phyloP scores from a whole-genome alignment of 2,329 filamentous ascomycete species.

The Sporothrix protearum region DNA sequence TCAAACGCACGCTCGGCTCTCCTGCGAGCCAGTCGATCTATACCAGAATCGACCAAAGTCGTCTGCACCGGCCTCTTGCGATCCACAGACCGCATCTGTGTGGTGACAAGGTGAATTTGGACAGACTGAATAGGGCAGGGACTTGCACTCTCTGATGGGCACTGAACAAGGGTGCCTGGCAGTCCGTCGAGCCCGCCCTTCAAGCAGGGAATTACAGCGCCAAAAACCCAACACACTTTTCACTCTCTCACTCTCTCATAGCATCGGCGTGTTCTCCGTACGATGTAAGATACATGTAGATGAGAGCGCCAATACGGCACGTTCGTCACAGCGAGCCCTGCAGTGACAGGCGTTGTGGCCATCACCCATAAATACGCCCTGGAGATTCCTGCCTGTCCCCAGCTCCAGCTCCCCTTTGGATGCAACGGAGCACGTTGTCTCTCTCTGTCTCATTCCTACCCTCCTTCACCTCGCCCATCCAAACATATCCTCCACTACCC shows the following conservation, averaged over 20 bases:
- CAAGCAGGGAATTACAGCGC: conserved; percentile 16
- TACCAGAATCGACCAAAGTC: not conserved
- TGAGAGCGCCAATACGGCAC: not conserved
- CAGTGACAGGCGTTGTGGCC: not conserved
- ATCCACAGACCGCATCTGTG: not conserved
- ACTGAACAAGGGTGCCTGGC: not conserved
- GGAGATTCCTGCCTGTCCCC: not conserved
- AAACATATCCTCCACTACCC: not conserved
- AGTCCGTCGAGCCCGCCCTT: conserved; percentile 2
- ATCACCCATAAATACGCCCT: not conserved
- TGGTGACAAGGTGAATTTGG: conserved; percentile 1
- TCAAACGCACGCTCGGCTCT: not conserved
- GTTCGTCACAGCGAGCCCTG: not conserved
- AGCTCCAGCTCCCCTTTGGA: not conserved
- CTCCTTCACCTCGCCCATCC: not conserved
- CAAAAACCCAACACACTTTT: not conserved
- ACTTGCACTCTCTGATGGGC: not conserved
- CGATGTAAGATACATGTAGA: too few species aligned
- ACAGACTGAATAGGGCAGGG: not conserved
- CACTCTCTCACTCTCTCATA: not conserved
- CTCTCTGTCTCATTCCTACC: not conserved
- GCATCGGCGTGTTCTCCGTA: not conserved
- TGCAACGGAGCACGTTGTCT: conserved; percentile 4
- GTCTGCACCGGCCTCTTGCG: conserved; percentile 16
- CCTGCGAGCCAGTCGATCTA: not conserved